Conservation (phyloP, 2,329 filamentous ascomycete species). For the Nannizzia gypsea region DNA sequence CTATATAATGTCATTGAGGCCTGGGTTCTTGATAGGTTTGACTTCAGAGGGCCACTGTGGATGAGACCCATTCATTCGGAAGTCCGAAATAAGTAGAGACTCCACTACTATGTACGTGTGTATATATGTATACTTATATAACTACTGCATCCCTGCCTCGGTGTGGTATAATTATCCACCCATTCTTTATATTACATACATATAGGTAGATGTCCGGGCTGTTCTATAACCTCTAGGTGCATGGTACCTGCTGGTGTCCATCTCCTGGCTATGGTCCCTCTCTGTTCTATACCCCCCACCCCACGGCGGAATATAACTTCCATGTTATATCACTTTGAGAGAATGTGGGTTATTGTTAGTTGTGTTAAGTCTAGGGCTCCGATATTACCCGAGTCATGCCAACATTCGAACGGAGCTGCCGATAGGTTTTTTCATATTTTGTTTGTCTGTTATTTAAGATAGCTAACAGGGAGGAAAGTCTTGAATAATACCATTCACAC, state of each 20-base stretch:
- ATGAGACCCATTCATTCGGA: too few relatives aligned
- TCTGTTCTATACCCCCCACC: not conserved
- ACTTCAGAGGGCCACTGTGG: too few relatives aligned
- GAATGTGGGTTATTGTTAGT: not conserved
- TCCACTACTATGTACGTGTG: too few relatives aligned
- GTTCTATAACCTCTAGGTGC: not conserved
- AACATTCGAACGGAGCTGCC: too few relatives aligned
- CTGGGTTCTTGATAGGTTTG: too few relatives aligned
- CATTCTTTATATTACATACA: not conserved
- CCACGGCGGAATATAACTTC: too few relatives aligned
- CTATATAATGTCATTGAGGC: too few relatives aligned
- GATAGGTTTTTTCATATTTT: too few relatives aligned
- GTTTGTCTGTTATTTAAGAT: too few relatives aligned
- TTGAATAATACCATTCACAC: not conserved
- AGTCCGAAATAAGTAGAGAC: too few relatives aligned
- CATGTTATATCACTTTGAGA: not conserved
- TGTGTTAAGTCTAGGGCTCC: not conserved
- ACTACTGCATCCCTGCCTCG: not conserved
- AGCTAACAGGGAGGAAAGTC: not conserved
- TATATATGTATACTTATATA: not conserved
- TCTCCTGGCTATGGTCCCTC: too few relatives aligned
- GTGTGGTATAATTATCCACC: not conserved
- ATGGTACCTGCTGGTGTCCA: not conserved
- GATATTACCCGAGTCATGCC: not conserved
- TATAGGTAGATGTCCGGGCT: too few relatives aligned